Base-by-base conservation (phyloP, 257 asterid species). In the Primulina tabacum region DNA sequence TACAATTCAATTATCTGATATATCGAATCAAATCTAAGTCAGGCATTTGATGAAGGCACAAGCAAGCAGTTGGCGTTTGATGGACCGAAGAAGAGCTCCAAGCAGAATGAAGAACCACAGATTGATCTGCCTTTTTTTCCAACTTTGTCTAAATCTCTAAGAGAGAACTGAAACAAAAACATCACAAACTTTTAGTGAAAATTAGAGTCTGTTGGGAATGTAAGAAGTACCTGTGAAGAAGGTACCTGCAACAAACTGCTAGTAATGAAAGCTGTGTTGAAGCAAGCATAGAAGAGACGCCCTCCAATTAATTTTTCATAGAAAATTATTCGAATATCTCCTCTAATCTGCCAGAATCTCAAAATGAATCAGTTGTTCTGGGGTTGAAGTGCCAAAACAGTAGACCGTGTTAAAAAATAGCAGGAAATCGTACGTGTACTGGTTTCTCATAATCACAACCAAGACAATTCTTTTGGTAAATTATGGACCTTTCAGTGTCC, bases 401-500 rank as follows among this genome's bases (percentile, higher is more conserved):
- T 14, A 0, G 34, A 14, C 55, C 55, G 14, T 47, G 14, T 47
- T 12, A 4, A 14, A 47, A 47, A 47, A 47, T 11, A 47, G 18
- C 18, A 47, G n/a, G 55, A 47, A 47, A 65, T 61, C 86, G 58
- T 82, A 90, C 97, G 38, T 76, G 87, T 60, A 85, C 60, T 32
- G 96, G 96, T 58, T 76, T 84, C 17, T 90, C 97, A 21, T 77
- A 88, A 34, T 65, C 76, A 77, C 72, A 76, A 47, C 91, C 92
- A 6, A 90, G 92, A 68, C 97, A 90, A 26, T 81, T 87, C 73
- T 90, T 87, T 73, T 87, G 73, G 81, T 87, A 84, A 30, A 84
- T 83, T 29, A 85, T 78, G 60, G 95, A 80, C 57, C 90, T 84
- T 72, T 90, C 96, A 0, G 95, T 90, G 73, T 90, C 97, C 97